phyloP scores from a whole-genome alignment of 805 yeast genomes.

The Dipodascus albidus region DNA sequence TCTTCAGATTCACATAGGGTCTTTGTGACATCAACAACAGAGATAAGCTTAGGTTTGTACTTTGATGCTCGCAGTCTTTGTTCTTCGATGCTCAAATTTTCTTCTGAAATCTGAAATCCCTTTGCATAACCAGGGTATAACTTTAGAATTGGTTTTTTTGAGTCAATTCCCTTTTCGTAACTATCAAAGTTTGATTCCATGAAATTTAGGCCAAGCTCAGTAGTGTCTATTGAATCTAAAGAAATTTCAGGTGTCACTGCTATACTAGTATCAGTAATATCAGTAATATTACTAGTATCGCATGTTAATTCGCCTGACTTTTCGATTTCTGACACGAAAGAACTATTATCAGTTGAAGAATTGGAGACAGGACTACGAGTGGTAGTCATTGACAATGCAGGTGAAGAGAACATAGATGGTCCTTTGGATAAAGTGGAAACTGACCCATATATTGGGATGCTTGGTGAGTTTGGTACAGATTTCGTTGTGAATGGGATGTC shows the following conservation, averaged over 20 bases:
- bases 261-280: neutral
- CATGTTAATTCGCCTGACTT: neutral
- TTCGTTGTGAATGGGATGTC: neutral
- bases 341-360: neutral
- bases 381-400: neutral
- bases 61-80: neutral
- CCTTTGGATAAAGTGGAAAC: neutral
- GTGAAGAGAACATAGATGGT: neutral
- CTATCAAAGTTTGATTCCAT: neutral
- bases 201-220: neutral
- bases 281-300: neutral
- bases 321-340: neutral
- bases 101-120: neutral
- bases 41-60: neutral
- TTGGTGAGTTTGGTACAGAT: neutral
- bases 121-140: neutral
- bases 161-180: neutral
- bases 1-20: neutral
- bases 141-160: neutral
- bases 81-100: neutral
- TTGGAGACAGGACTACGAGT: neutral
- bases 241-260: neutral
- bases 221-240: neutral
- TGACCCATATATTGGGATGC: too few species aligned
- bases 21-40: neutral